Percentiles rank a stretch among this genome's conserved stretches.
Evolutionary conservation across 1,284 basidiomycete species (phyloP).

Genomic region (Exsudoporus floridanus): DNA sequence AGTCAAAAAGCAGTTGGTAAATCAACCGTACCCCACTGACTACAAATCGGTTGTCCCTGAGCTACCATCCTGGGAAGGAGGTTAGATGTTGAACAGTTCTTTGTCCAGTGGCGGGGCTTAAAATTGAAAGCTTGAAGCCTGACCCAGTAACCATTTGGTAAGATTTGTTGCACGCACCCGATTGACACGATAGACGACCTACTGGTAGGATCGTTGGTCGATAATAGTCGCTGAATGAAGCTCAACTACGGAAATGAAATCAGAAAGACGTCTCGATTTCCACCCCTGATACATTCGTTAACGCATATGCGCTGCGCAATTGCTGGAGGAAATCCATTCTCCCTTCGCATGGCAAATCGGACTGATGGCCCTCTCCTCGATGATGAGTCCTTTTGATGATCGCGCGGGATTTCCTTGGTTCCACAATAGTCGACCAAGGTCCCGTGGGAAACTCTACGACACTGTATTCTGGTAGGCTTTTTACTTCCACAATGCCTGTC

Average conservation of each 20-base stretch:
- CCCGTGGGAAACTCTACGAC: neutral
- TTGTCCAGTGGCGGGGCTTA: no score
- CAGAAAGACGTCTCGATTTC: neutral
- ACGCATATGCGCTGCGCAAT: neutral
- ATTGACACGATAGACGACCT: no score
- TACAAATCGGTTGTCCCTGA: no score
- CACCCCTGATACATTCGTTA: neutral
- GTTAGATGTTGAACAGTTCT: no score
- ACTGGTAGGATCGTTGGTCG: no score
- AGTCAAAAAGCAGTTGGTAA: no score
- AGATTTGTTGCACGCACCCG: no score
- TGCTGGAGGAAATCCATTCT: neutral
- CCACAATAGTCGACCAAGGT: neutral
- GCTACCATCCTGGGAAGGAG: no score
- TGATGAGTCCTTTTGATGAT: neutral
- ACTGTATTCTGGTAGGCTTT: neutral
- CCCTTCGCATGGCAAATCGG: neutral
- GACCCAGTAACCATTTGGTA: no score
- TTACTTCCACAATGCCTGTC: neutral
- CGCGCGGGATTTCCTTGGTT: neutral
- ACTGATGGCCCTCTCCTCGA: neutral
- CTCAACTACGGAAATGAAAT: neutral
- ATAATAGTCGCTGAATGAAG: neutral
- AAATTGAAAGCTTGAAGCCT: no score
- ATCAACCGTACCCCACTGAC: no score